Conservation (phyloP, 75 land plant species). For the Isoetes taiwanensis region DNA sequence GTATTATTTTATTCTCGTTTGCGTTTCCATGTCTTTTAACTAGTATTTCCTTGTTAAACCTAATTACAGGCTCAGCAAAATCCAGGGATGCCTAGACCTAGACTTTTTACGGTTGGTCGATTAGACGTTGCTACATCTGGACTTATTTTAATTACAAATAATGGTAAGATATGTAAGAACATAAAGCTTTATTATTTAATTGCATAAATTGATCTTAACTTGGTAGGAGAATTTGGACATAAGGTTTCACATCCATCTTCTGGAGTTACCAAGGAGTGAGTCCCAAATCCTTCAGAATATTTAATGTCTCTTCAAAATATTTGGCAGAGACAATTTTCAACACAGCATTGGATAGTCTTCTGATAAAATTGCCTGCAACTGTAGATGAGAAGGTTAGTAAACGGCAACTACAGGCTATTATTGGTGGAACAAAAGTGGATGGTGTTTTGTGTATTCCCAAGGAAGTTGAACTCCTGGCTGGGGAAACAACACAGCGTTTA, state of each 20-base stretch:
- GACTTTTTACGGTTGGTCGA: slow-evolving; percentile 92
- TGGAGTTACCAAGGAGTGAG: slow-evolving; percentile 86
- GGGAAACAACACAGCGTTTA: slow-evolving; percentile 43
- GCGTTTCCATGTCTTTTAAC: too few relatives aligned
- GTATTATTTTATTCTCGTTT: too few relatives aligned
- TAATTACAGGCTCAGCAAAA: slow-evolving; percentile 46
- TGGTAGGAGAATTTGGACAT: slow-evolving; percentile 91
- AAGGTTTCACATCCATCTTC: slow-evolving; percentile 85
- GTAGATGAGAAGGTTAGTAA: slow-evolving; percentile 46
- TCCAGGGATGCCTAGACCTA: slow-evolving; percentile 65
- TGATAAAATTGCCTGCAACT: too few relatives aligned
- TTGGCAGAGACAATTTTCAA: too few relatives aligned
- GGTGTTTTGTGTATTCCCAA: slow-evolving; percentile 70
- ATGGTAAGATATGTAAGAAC: too few relatives aligned
- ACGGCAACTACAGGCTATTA: slow-evolving; percentile 47
- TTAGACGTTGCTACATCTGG: slow-evolving; percentile 99
- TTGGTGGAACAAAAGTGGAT: slow-evolving; percentile 64
- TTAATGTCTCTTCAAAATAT: too few relatives aligned
- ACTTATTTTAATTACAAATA: slow-evolving; percentile 84
- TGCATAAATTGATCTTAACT: too few relatives aligned
- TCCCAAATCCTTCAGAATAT: background rate
- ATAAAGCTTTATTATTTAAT: too few relatives aligned
- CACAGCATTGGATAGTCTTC: too few relatives aligned
- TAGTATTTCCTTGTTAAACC: too few relatives aligned
- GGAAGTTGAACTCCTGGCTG: slow-evolving; percentile 61